A percentile compares a stretch with the other conserved stretches of the same genome.
Evolutionary conservation across 108 stramenopile genomes (phyloP).

Genomic region (Skeletonema costatum): DNA sequence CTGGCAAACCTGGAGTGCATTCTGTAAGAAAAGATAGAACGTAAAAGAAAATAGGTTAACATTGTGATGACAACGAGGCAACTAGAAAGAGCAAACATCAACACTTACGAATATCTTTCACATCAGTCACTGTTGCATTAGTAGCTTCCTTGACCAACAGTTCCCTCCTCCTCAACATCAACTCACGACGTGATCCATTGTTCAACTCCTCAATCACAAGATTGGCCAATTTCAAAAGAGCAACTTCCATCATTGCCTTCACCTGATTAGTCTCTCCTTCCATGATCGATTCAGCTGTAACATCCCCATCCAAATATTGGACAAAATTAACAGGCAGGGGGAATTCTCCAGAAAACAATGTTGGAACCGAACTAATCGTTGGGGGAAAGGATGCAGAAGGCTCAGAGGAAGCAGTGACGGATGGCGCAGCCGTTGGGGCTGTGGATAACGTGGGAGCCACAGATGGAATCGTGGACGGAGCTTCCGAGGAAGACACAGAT

Average conservation of each 20-base stretch:
- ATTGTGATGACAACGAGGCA: background rate
- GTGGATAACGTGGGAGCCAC: constrained; percentile 7
- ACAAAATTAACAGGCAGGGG: constrained; percentile 19
- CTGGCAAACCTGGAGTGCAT: constrained; percentile 14
- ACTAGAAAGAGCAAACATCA: background rate
- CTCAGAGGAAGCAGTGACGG: background rate
- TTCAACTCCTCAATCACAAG: constrained; percentile 22
- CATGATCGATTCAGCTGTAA: constrained; percentile 25
- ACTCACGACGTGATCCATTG: background rate
- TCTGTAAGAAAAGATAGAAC: background rate
- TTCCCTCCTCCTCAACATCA: background rate
- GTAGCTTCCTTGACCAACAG: constrained; percentile 11
- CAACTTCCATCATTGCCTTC: constrained; percentile 20
- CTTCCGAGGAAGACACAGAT: background rate
- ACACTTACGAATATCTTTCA: constrained; percentile 40
- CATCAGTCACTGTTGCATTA: constrained; percentile 29
- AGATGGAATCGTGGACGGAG: constrained; percentile 7
- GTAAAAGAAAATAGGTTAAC: background rate
- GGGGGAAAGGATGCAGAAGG: background rate
- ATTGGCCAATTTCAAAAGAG: constrained; percentile 20
- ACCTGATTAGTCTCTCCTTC: constrained; percentile 30
- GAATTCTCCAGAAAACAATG: constrained; percentile 10
- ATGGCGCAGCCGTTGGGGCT: constrained; percentile 1
- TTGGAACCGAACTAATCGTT: constrained; percentile 3
- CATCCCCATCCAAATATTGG: background rate